These are phyloP conservation scores for Rhodomyrtus psidioides DNA, from an alignment of 441 rosid species.

Conservation along the genomic window DNA sequence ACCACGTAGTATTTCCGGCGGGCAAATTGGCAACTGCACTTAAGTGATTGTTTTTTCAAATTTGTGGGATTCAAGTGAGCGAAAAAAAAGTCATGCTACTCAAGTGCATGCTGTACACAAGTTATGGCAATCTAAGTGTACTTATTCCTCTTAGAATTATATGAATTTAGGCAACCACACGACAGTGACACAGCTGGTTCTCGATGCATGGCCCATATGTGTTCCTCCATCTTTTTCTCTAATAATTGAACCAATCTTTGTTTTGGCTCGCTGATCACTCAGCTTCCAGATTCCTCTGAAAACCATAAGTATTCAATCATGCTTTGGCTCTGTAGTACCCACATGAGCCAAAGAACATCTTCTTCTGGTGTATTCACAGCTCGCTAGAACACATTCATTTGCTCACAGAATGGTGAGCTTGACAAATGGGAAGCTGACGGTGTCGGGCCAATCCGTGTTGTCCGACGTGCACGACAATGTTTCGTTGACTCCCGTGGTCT, in stretches of 20 bases:
- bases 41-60: too few relatives aligned
- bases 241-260: not conserved
- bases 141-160: not conserved
- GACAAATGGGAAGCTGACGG: slow-evolving; percentile 45
- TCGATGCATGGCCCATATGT: not conserved
- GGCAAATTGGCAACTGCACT: too few relatives aligned
- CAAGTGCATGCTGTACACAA: too few relatives aligned
- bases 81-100: too few relatives aligned
- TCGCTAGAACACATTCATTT: not conserved
- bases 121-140: too few relatives aligned
- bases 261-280: not conserved
- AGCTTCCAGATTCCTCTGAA: not conserved
- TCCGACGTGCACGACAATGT: slow-evolving; percentile 38
- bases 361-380: not conserved
- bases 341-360: not conserved
- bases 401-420: slow-evolving; percentile 28
- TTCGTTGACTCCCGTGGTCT: slow-evolving; percentile 28
- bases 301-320: not conserved
- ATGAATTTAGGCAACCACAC: not conserved
- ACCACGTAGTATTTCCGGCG: too few relatives aligned
- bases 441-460: slow-evolving; percentile 45
- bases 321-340: not conserved
- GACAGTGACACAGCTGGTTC: not conserved
- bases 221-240: not conserved
- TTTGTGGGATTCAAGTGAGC: too few relatives aligned